These are phyloP conservation scores for Xylaria sp. DNA, from an alignment of 2,329 filamentous ascomycete species.

Conservation along the genomic window DNA sequence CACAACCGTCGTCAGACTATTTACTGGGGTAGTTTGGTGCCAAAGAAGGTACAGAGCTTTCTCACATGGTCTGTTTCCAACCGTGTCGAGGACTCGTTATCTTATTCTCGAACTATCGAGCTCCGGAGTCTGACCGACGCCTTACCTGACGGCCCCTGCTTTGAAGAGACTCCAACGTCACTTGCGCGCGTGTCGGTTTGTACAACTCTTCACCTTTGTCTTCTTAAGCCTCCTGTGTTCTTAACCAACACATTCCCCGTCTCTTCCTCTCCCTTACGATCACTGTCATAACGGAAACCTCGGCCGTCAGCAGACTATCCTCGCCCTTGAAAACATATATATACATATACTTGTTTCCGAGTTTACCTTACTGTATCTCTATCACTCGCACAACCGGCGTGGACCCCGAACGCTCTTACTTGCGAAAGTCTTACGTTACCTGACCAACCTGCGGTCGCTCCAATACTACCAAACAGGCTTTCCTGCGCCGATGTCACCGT, in stretches of 20 bases:
- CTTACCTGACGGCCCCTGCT: slow-evolving; percentile 39
- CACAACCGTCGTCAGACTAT: slow-evolving; percentile 45
- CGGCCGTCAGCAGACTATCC: slow-evolving; percentile 38
- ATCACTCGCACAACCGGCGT: slow-evolving; percentile 29
- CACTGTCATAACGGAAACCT: slow-evolving; percentile 23
- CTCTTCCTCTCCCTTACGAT: slow-evolving; percentile 47
- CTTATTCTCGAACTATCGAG: slow-evolving; percentile 44
- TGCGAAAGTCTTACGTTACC: slow-evolving; percentile 9
- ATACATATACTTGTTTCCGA: slow-evolving; percentile 53
- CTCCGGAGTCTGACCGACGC: slow-evolving; percentile 47
- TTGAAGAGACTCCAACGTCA: slow-evolving; percentile 43
- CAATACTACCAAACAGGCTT: slow-evolving; percentile 18
- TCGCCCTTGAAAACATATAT: slow-evolving; percentile 42
- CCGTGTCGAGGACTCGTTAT: slow-evolving; percentile 43
- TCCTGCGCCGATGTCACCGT: slow-evolving; percentile 24
- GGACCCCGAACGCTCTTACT: slow-evolving; percentile 24
- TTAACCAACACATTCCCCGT: slow-evolving; percentile 35
- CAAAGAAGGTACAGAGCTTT: slow-evolving; percentile 47
- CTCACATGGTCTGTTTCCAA: slow-evolving; percentile 40
- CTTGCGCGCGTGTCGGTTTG: slow-evolving; percentile 42
- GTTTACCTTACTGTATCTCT: slow-evolving; percentile 47
- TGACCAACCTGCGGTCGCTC: slow-evolving; percentile 22
- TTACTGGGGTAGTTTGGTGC: slow-evolving; percentile 32
- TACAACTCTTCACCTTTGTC: slow-evolving; percentile 40
- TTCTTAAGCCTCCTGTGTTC: slow-evolving; percentile 41